Evolutionary conservation across 352 stramenopile genomes (phyloP), one percentile per base, ranked within the genome.

Genomic region (Phytophthora quininea): DNA sequence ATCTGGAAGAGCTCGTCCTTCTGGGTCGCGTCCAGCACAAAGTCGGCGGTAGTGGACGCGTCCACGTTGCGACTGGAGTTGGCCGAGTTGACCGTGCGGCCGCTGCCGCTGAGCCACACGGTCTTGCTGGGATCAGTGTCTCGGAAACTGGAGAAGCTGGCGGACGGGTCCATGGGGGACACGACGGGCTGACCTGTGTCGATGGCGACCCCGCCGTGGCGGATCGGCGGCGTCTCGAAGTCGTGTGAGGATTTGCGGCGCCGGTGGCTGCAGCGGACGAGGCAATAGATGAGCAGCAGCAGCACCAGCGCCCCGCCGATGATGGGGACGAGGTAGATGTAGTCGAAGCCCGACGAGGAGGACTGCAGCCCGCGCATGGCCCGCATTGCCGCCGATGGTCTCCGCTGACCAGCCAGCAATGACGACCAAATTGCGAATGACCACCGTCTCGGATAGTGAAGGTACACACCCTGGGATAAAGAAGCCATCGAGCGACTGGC

Each of bases 321-420:
- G 57, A 79, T 77, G 43, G 67, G 64, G 61, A 79, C 69, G 6
- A 82, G 58, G 30, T 75, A 74, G 38, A 77, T 46, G 40, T 77
- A 29, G 43, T 82, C 56, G 58, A 82, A 82, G 40, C 60, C 19
- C 15, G 58, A 49, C 4, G n/a, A 35, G 38, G 30, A 33, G 12
- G 12, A 56, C 60, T 71, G 49, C 63, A 66, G 48, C 35, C 10
- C 35, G 35, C 19, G 38, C 14, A 3, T 12, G 38, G 11, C 38
- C 19, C 19, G 19, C 19, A 24, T 24, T 24, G 19, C 19, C 19
- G 19, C 19, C 19, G 19, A 24, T 24, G 19, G 19, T 24, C 19
- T 24, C 19, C 10, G 10, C 35, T 40, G 10, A 40, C 6, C 6
- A 11, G 35, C 35, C 6, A 40, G 35, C 6, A 40, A 11, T 40